phyloP scores from a whole-genome alignment of 2,329 filamentous ascomycete species.

The Cladosporium sp. region DNA sequence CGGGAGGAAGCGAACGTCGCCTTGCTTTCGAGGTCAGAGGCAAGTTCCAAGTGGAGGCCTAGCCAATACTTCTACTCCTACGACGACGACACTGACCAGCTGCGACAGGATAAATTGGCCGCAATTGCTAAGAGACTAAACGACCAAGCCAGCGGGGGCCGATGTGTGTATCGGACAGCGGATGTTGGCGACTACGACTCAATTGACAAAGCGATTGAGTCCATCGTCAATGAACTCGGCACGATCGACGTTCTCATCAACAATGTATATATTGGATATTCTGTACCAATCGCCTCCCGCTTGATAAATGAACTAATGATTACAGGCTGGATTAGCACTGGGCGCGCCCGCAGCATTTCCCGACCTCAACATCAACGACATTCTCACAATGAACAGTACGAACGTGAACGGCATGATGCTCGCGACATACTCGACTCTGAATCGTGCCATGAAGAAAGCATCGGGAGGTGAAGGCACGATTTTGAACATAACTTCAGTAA shows the following conservation, averaged over 20 bases:
- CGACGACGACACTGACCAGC: background rate
- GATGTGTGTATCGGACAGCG: constrained; percentile 34
- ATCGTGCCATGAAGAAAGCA: constrained; percentile 43
- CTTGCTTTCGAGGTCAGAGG: background rate
- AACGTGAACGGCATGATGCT: constrained; percentile 54
- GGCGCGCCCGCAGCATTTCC: constrained; percentile 49
- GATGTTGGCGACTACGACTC: constrained; percentile 41
- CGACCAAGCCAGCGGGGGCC: background rate
- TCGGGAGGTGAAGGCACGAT: constrained; percentile 43
- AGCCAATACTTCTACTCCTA: background rate
- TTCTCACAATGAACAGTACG: constrained; percentile 50
- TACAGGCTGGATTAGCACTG: constrained; percentile 47
- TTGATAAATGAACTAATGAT: too few species aligned
- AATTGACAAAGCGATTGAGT: constrained; percentile 36
- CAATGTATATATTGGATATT: constrained; percentile 35
- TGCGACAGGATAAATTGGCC: background rate
- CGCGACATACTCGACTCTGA: constrained; percentile 49
- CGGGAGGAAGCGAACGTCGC: background rate
- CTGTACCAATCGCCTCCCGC: too few species aligned
- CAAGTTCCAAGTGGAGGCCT: background rate
- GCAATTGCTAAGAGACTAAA: background rate
- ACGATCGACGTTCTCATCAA: constrained; percentile 51
- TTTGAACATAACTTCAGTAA: constrained; percentile 52
- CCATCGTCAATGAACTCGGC: constrained; percentile 38
- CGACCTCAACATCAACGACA: constrained; percentile 43